Evolutionary conservation across 1,139 yeast species (phyloP).

Genomic region (Suhomyces panamericanus): DNA sequence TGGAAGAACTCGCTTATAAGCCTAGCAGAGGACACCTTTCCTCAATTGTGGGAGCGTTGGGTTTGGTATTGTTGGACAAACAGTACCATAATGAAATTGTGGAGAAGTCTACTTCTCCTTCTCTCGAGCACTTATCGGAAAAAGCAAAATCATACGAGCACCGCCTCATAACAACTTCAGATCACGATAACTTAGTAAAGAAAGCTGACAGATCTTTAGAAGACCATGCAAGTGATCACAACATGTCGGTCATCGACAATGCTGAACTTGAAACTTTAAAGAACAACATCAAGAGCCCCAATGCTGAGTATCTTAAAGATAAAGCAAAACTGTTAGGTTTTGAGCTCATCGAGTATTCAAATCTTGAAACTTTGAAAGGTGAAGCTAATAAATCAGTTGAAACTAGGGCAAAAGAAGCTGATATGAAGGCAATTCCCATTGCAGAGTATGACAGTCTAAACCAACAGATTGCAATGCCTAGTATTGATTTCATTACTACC

Average conservation of each 20-base stretch:
- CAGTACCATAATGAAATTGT: constrained; percentile 11
- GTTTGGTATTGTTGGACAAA: constrained; percentile 16
- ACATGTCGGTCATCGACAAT: constrained; percentile 11
- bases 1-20: constrained; percentile 18
- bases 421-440: constrained; percentile 19
- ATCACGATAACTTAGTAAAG: constrained; percentile 19
- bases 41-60: constrained; percentile 28
- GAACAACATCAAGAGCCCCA: constrained; percentile 19
- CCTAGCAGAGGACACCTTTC: constrained; percentile 33
- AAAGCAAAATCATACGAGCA: constrained; percentile 27
- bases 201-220: constrained; percentile 15
- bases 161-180: constrained; percentile 30
- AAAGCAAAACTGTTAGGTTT: constrained; percentile 15
- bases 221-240: constrained; percentile 12
- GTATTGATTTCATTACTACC: neutral
- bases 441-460: too few relatives aligned
- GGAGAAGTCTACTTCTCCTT: constrained; percentile 20
- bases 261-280: constrained; percentile 16
- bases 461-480: neutral
- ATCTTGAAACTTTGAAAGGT: constrained; percentile 22
- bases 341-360: constrained; percentile 21
- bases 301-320: constrained; percentile 21
- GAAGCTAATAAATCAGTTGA: constrained; percentile 14
- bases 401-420: constrained; percentile 18
- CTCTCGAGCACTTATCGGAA: constrained; percentile 29